Evolutionary conservation across 108 stramenopile genomes (phyloP).

Genomic region (Bacterosira constricta): DNA sequence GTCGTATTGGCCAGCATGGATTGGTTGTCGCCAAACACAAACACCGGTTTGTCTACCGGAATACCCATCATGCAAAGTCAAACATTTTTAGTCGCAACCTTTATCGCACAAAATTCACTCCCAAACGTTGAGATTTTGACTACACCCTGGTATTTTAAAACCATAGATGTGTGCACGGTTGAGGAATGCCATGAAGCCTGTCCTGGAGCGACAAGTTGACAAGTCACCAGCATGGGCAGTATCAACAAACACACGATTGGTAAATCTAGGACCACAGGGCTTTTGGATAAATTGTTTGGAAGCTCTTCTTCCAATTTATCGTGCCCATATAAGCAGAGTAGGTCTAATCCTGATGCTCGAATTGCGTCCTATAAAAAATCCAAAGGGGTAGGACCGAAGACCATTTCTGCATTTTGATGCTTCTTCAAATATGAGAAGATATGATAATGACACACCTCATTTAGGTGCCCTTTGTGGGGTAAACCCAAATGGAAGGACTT

Average conservation of each 20-base stretch:
- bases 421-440: slow-evolving; percentile 43
- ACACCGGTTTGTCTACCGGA: too few species aligned
- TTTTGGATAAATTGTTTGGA: slow-evolving; percentile 10
- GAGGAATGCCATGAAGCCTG: background rate
- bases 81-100: slow-evolving; percentile 24
- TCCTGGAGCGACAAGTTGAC: slow-evolving; percentile 13
- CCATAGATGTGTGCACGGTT: background rate
- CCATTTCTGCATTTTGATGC: slow-evolving; percentile 26
- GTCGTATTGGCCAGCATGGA: too few species aligned
- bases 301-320: slow-evolving; percentile 9
- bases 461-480: slow-evolving; percentile 49
- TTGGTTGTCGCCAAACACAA: too few species aligned
- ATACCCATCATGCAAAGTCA: slow-evolving; percentile 51
- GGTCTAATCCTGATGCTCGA: slow-evolving; percentile 22
- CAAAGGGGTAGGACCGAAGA: slow-evolving; percentile 42
- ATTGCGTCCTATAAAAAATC: slow-evolving; percentile 9
- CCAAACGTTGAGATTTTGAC: slow-evolving; percentile 9
- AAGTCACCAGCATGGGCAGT: background rate
- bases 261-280: slow-evolving; percentile 26
- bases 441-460: slow-evolving; percentile 27
- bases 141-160: background rate
- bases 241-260: background rate
- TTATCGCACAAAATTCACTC: slow-evolving; percentile 24
- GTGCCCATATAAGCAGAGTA: slow-evolving; percentile 20
- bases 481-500: slow-evolving; percentile 31